Evolutionary conservation across 192 early-diverging fungal species (phyloP).

Genomic region (Podila clonocystis): DNA sequence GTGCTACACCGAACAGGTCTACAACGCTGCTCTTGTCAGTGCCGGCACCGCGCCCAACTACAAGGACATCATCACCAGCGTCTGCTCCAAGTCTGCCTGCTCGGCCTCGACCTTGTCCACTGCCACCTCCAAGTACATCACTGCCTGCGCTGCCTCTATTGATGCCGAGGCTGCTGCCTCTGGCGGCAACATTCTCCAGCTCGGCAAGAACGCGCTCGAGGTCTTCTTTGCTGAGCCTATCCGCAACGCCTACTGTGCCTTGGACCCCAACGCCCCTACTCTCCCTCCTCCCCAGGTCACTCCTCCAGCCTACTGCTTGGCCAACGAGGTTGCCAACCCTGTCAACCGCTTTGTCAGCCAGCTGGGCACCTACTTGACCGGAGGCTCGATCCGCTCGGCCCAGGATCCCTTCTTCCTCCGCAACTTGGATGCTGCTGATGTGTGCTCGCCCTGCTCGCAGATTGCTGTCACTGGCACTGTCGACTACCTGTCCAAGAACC

Average conservation of each 20-base stretch:
- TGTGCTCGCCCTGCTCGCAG: conserved; percentile 33
- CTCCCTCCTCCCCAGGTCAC: not conserved
- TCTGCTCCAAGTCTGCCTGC: conserved; percentile 33
- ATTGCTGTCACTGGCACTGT: conserved; percentile 16
- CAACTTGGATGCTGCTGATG: conserved; percentile 12
- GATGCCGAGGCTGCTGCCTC: conserved; percentile 12
- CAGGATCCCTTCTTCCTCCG: conserved; percentile 21
- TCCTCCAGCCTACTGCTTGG: conserved; percentile 27
- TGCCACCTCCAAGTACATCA: conserved; percentile 30
- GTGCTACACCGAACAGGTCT: conserved; percentile 40
- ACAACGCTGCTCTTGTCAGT: conserved; percentile 26
- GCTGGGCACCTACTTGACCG: conserved; percentile 32
- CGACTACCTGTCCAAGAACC: conserved; percentile 12
- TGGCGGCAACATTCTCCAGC: conserved; percentile 31
- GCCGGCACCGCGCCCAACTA: conserved; percentile 19
- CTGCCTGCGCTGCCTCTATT: conserved; percentile 36
- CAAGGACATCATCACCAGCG: conserved; percentile 18
- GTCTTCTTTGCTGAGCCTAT: conserved; percentile 41
- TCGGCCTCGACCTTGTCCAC: conserved; percentile 12
- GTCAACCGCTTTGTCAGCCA: conserved; percentile 19
- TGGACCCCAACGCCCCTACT: conserved; percentile 15
- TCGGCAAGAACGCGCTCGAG: conserved; percentile 39
- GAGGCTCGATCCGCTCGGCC: conserved; percentile 23
- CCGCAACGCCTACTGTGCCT: conserved; percentile 23
- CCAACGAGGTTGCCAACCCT: not conserved